Conservation (phyloP, 768 basidiomycete species). For the Boletus barrowsii region DNA sequence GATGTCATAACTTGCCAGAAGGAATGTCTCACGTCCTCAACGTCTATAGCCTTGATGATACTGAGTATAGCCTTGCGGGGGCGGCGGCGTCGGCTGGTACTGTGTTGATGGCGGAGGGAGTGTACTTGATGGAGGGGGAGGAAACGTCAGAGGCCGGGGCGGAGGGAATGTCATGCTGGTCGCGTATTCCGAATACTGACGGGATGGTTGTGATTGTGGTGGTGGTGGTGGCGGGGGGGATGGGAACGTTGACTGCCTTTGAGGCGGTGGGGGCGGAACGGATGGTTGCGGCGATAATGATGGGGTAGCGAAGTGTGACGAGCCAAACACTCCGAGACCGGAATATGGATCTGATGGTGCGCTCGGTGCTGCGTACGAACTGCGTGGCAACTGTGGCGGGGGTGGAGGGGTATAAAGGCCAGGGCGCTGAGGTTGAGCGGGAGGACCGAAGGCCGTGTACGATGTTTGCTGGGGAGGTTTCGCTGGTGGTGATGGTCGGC, state of each 20-base stretch:
- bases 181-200: constrained; percentile 20
- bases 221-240: constrained; percentile 16
- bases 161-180: constrained; percentile 23
- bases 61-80: constrained; percentile 28
- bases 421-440: constrained; percentile 23
- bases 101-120: constrained; percentile 20
- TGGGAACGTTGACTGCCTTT: constrained; percentile 26
- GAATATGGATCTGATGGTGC: constrained; percentile 37
- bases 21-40: constrained; percentile 3
- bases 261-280: constrained; percentile 20
- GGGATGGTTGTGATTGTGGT: constrained; percentile 17
- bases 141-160: constrained; percentile 25
- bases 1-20: background rate
- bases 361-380: constrained; percentile 20
- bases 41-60: constrained; percentile 33
- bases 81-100: constrained; percentile 30
- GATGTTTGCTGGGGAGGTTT: constrained; percentile 29
- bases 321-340: constrained; percentile 27
- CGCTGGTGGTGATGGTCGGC: constrained; percentile 27
- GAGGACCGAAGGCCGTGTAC: constrained; percentile 18
- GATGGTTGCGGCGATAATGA: constrained; percentile 5
- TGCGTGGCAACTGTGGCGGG: constrained; percentile 28
- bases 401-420: constrained; percentile 14
- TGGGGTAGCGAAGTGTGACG: constrained; percentile 9
- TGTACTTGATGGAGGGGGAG: constrained; percentile 13